These are phyloP conservation scores for Telfairia occidentalis DNA, from an alignment of 331 rosid genomes.

Conservation along the genomic window DNA sequence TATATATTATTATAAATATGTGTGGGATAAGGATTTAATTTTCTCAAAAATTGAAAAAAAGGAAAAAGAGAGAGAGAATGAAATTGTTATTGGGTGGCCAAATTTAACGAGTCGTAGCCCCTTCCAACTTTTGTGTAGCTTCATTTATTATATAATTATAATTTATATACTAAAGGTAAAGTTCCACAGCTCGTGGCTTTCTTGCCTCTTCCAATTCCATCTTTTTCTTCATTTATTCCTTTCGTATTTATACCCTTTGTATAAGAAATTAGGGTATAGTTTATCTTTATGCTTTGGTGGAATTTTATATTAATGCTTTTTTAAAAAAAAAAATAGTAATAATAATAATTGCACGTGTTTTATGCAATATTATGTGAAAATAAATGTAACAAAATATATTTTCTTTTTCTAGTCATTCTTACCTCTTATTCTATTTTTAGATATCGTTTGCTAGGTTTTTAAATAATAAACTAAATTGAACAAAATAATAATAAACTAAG, in stretches of 20 bases:
- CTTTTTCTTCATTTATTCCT: neutral
- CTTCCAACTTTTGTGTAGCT: slow-evolving; percentile 13
- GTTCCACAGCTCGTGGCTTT: slow-evolving; percentile 1
- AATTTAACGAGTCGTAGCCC: slow-evolving; percentile 7
- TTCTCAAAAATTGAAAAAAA: neutral
- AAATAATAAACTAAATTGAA: no score
- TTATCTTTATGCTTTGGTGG: no score
- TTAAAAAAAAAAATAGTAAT: no score
- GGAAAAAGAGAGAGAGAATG: neutral
- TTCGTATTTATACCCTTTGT: neutral
- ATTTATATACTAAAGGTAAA: neutral
- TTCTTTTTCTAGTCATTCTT: no score
- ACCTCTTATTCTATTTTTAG: no score
- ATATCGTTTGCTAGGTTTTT: no score
- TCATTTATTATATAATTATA: neutral
- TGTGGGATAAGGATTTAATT: neutral
- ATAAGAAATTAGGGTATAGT: no score
- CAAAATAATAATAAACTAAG: no score
- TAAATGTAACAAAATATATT: no score
- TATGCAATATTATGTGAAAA: no score
- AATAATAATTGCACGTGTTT: no score
- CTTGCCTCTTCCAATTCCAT: neutral
- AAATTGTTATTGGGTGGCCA: neutral
- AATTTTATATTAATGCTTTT: no score
- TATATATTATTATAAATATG: neutral